Evolutionary conservation across 2,329 filamentous ascomycete genomes (phyloP).

Genomic region (Venturia effusa): DNA sequence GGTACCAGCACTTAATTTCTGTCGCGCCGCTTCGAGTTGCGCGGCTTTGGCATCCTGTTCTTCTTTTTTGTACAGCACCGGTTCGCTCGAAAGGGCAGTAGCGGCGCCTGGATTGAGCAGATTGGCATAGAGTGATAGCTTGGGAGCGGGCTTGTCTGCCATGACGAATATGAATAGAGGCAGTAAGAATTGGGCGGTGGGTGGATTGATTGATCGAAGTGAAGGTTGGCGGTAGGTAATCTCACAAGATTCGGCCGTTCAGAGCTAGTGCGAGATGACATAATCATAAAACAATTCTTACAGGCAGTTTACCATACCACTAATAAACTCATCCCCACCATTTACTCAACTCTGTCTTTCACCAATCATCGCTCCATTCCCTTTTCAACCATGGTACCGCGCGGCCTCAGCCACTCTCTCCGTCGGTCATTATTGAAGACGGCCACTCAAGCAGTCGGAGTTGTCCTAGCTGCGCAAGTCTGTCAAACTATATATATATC

Average conservation of each 20-base stretch:
- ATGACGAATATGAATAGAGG: constrained; percentile 3
- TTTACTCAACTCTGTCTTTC: background rate
- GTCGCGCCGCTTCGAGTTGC: constrained; percentile 49
- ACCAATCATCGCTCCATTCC: background rate
- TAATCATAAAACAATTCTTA: background rate
- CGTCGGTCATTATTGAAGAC: background rate
- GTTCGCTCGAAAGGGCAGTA: constrained; percentile 58
- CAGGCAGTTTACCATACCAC: too few relatives aligned
- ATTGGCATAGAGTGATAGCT: constrained; percentile 72
- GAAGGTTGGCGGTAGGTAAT: background rate
- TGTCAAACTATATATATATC: background rate
- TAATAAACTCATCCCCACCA: background rate
- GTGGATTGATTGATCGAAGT: background rate
- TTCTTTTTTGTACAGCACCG: constrained; percentile 58
- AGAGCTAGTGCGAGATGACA: background rate
- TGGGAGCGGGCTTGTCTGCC: constrained; percentile 1
- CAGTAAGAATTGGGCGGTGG: background rate
- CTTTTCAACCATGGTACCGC: too few relatives aligned
- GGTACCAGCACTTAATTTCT: constrained; percentile 53
- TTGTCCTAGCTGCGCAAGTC: background rate
- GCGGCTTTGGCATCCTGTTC: constrained; percentile 35
- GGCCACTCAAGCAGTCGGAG: background rate
- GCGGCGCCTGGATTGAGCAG: constrained; percentile 50
- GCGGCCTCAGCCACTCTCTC: too few relatives aligned
- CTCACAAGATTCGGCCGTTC: background rate